phyloP scores from a whole-genome alignment of 495 filamentous ascomycete species.

The Thozetella sp. region DNA sequence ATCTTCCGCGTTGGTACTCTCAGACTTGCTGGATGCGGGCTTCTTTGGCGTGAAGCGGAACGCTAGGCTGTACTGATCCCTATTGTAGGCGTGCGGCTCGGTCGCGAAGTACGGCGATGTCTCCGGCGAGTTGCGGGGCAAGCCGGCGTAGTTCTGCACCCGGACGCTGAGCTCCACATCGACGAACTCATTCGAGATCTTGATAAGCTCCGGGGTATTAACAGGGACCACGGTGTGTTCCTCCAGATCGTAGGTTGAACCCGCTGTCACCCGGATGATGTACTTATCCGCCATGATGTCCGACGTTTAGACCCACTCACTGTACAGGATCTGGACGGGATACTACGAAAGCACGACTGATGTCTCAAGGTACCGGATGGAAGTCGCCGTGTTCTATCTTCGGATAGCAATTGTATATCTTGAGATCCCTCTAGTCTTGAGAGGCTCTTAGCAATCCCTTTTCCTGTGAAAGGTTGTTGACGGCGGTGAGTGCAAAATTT shows the following conservation, averaged over 20 bases:
- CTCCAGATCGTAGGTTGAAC: slow-evolving; percentile 66
- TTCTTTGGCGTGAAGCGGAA: slow-evolving; percentile 73
- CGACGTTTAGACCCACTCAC: no score
- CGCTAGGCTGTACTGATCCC: slow-evolving; percentile 80
- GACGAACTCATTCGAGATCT: slow-evolving; percentile 61
- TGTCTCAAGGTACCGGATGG: no score
- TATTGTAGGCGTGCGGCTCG: slow-evolving; percentile 56
- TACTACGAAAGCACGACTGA: no score
- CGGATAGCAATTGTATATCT: no score
- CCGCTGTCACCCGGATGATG: slow-evolving; percentile 72
- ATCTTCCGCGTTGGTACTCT: neutral
- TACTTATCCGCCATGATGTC: slow-evolving; percentile 62
- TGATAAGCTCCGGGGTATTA: slow-evolving; percentile 60
- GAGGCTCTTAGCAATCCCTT: no score
- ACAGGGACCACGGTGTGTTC: slow-evolving; percentile 72
- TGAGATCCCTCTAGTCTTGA: no score
- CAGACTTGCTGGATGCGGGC: slow-evolving; percentile 9
- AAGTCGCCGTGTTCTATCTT: no score
- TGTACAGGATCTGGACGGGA: no score
- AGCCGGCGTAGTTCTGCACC: slow-evolving; percentile 60
- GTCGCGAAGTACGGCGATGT: slow-evolving; percentile 75
- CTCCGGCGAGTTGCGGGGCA: slow-evolving; percentile 57
- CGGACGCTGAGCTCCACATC: slow-evolving; percentile 68
- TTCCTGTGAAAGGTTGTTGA: no score
- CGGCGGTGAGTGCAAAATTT: neutral